Evolutionary conservation across 2,329 filamentous ascomycete species (phyloP).

Genomic region (Verticillium klebahnii): DNA sequence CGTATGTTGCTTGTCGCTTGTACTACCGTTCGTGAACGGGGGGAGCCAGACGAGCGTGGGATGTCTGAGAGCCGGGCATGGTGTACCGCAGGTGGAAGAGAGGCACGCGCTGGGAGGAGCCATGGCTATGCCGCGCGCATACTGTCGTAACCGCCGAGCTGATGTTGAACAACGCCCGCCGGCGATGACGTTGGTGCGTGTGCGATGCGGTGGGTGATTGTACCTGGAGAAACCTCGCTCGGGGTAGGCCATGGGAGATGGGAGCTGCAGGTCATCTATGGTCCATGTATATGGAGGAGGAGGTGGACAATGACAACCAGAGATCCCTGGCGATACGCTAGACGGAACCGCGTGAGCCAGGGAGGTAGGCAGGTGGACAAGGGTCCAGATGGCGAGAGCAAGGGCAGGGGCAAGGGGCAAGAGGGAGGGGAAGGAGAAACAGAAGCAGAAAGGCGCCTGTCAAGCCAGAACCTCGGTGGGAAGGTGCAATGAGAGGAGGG

Average conservation of each 20-base stretch:
- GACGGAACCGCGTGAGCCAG: not conserved
- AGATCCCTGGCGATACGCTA: not conserved
- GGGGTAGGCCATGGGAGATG: not conserved
- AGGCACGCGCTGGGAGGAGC: not conserved
- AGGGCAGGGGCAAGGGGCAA: not conserved
- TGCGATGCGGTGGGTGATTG: not conserved
- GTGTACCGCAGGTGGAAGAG: not conserved
- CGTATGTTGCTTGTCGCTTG: not conserved
- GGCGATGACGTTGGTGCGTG: not conserved
- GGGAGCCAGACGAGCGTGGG: not conserved
- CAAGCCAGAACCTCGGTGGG: not conserved
- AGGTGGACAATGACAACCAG: not conserved
- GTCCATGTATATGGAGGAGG: not conserved
- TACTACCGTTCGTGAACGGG: not conserved
- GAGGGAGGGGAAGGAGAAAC: not conserved
- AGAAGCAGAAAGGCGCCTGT: not conserved
- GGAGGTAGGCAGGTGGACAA: not conserved
- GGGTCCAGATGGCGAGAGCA: not conserved
- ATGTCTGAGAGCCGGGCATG: not conserved
- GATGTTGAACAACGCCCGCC: not conserved
- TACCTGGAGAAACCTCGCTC: not conserved
- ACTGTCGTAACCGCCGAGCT: not conserved
- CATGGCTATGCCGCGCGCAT: not conserved
- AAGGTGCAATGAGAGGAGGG: not conserved
- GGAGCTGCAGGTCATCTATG: not conserved